Percentiles rank a stretch among this genome's conserved stretches.
These are phyloP conservation scores for Cladosporium sp. DNA, from an alignment of 2,329 filamentous ascomycete species.

Conservation along the genomic window DNA sequence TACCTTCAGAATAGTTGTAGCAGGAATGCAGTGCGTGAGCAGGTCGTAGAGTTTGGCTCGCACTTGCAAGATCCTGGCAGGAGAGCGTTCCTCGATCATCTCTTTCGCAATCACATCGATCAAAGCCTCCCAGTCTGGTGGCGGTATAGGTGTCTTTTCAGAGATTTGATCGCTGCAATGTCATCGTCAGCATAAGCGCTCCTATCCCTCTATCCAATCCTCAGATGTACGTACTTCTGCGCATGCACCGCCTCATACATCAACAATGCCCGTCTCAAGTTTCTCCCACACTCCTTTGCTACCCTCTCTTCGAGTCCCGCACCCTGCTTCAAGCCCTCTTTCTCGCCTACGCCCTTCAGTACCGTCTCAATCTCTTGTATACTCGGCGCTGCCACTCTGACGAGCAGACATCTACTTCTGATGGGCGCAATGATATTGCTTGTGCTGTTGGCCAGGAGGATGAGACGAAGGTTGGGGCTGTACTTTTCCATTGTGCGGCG, in stretches of 20 bases:
- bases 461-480: constrained; percentile 86
- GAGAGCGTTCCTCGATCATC: constrained; percentile 90
- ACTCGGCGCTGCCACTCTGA: constrained; percentile 84
- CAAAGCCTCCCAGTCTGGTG: constrained; percentile 93
- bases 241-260: constrained; percentile 98
- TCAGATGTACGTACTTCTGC: constrained; percentile 69
- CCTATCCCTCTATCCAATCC: not conserved
- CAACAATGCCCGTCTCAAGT: constrained; percentile 80
- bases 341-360: constrained; percentile 65
- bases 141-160: constrained; percentile 83
- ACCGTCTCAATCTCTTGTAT: constrained; percentile 80
- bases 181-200: constrained; percentile 29
- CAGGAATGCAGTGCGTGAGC: constrained; percentile 92
- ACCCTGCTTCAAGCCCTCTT: constrained; percentile 77
- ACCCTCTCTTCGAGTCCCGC: constrained; percentile 76
- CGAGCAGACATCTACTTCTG: constrained; percentile 81
- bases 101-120: constrained; percentile 87
- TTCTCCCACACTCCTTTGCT: constrained; percentile 84
- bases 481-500: constrained; percentile 99
- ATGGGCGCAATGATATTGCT: constrained; percentile 99
- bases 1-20: constrained; percentile 85
- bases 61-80: constrained; percentile 79
- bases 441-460: constrained; percentile 90
- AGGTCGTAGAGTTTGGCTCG: constrained; percentile 95
- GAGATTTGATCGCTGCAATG: constrained; percentile 74